Conservation (phyloP, 768 basidiomycete genomes). For the Termitomyces sp. region DNA sequence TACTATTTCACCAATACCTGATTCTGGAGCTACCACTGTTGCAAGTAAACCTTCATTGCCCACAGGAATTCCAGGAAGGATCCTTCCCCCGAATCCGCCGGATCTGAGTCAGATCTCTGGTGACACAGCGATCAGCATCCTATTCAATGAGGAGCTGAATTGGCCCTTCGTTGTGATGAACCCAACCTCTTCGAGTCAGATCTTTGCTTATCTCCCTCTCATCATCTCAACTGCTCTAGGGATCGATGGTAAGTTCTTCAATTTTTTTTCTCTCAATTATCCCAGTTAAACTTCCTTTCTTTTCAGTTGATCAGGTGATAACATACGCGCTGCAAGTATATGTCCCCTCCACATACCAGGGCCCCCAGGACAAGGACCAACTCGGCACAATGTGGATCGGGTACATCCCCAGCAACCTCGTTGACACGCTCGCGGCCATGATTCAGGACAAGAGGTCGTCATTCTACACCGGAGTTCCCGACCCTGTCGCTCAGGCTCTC, state of each 20-base stretch:
- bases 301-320: conserved; percentile 28
- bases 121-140: conserved; percentile 52
- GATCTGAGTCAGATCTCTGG: conserved; percentile 21
- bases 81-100: conserved; percentile 38
- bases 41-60: conserved; percentile 42
- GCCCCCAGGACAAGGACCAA: conserved; percentile 35
- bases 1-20: conserved; percentile 13
- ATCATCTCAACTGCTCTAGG: conserved; percentile 28
- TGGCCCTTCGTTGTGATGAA: conserved; percentile 67
- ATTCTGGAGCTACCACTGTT: conserved; percentile 14
- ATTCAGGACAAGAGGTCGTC: conserved; percentile 54
- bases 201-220: conserved; percentile 67
- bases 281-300: not conserved
- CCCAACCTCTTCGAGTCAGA: conserved; percentile 58
- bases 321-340: conserved; percentile 64
- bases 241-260: conserved; percentile 21
- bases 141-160: conserved; percentile 53
- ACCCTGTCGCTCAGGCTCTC: conserved; percentile 44
- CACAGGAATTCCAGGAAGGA: conserved; percentile 50
- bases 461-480: conserved; percentile 54
- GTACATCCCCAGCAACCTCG: conserved; percentile 52
- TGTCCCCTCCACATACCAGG: conserved; percentile 50
- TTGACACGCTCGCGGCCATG: conserved; percentile 57
- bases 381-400: conserved; percentile 70
- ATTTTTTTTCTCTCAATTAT: conserved; percentile 3